phyloP scores from a whole-genome alignment of 768 basidiomycete genomes.

The Lactifluus rugatus region DNA sequence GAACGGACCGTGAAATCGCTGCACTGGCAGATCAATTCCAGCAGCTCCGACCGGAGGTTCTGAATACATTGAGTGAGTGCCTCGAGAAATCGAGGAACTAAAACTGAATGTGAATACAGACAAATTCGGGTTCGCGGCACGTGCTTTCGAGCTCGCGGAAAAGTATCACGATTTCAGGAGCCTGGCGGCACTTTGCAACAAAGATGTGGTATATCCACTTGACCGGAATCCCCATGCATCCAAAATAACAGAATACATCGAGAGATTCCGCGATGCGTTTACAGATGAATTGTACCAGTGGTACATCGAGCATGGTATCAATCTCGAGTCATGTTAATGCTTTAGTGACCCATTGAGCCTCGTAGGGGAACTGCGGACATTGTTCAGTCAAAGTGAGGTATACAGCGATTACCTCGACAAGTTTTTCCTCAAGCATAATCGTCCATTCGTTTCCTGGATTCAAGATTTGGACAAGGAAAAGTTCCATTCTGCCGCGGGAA shows the following conservation, averaged over 20 bases:
- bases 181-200: slow-evolving; percentile 77
- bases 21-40: slow-evolving; percentile 59
- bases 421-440: slow-evolving; percentile 53
- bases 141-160: slow-evolving; percentile 79
- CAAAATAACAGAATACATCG: slow-evolving; percentile 62
- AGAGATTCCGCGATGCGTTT: slow-evolving; percentile 73
- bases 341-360: background rate
- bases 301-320: slow-evolving; percentile 82
- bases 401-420: slow-evolving; percentile 57
- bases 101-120: slow-evolving; percentile 34
- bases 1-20: slow-evolving; percentile 44
- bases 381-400: slow-evolving; percentile 67
- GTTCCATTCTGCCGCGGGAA: slow-evolving; percentile 53
- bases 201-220: slow-evolving; percentile 51
- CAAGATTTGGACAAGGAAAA: slow-evolving; percentile 68
- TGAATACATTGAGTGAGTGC: slow-evolving; percentile 69
- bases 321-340: background rate
- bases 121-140: slow-evolving; percentile 48
- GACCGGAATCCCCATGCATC: slow-evolving; percentile 52
- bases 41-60: slow-evolving; percentile 61
- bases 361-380: slow-evolving; percentile 66
- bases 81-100: background rate
- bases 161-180: slow-evolving; percentile 77
- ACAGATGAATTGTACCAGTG: slow-evolving; percentile 85
- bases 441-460: slow-evolving; percentile 73